Evolutionary conservation across 176 grass and related monocot species (phyloP).

Genomic region (Aegilops umbellulata): DNA sequence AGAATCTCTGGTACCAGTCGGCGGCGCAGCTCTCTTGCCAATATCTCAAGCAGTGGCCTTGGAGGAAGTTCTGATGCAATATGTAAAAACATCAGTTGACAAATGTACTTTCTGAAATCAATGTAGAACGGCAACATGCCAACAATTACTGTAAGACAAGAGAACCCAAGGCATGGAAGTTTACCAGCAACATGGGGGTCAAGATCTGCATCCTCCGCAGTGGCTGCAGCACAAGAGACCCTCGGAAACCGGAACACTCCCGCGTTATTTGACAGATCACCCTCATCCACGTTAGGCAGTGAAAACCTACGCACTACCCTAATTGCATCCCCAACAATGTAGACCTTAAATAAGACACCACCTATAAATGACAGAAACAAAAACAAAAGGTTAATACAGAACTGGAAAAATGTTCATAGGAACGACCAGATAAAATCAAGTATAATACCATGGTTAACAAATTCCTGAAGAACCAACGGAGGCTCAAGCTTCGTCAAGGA

Average conservation of each 20-base stretch:
- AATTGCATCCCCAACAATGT: slow-evolving; percentile 92
- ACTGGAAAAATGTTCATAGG: not conserved
- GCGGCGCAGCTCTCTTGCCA: slow-evolving; percentile 69
- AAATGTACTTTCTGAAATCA: not conserved
- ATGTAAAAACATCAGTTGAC: slow-evolving; percentile 22
- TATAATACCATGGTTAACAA: slow-evolving; percentile 82
- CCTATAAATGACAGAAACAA: slow-evolving; percentile 42
- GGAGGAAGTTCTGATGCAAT: slow-evolving; percentile 77
- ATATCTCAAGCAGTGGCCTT: slow-evolving; percentile 69
- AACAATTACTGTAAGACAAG: not conserved
- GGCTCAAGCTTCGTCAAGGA: slow-evolving; percentile 87
- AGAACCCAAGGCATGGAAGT: slow-evolving; percentile 5
- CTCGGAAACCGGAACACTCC: slow-evolving; percentile 87
- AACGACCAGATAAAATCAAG: not conserved
- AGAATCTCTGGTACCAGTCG: slow-evolving; percentile 55
- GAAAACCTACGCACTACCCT: slow-evolving; percentile 87
- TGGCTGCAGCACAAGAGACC: slow-evolving; percentile 86
- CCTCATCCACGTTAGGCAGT: slow-evolving; percentile 74
- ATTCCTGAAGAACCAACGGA: slow-evolving; percentile 93
- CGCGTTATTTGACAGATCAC: slow-evolving; percentile 55
- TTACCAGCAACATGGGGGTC: slow-evolving; percentile 87
- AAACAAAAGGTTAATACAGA: slow-evolving; percentile 21
- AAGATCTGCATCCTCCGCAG: slow-evolving; percentile 83
- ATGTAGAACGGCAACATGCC: not conserved
- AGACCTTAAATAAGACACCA: slow-evolving; percentile 94